Base-by-base conservation (phyloP, 2,329 filamentous ascomycete genomes). In the Colletotrichum sublineola region DNA sequence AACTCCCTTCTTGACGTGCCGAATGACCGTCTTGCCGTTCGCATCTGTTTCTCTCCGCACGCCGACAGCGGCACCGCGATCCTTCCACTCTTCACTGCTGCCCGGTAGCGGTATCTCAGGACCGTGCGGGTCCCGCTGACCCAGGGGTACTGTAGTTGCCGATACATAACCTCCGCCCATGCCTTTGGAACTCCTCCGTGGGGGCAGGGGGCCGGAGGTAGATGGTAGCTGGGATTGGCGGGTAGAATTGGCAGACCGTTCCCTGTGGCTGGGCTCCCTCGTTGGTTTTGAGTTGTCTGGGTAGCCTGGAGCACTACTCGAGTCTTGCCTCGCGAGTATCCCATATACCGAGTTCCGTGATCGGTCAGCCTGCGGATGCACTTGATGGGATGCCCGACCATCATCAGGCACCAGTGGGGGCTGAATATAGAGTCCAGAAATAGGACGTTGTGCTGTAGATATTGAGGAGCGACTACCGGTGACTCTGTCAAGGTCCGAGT, bases 1-100 rank as follows among this genome's bases (percentile, higher is more conserved):
- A 56, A 99, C 96, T 2, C 96, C 96, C 81, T 99, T 99, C 82
- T 98, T 98, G 66, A 98, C 92, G 71, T 94, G 92, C 74, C 94
- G 91, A 74, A 94, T 88, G 11, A 97, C 88, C 3, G 94, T 91
- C 76, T 94, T 93, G 29, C 96, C 96, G 75, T 92, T 94, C 40
- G 93, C 90, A 81, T 98, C 96, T 36, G 95, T 88, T 79, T 98
- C 95, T 79, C 94, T 92, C 70, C 93, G 90, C 64, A 95, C 88
- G 24, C 92, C 91, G 38, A 97, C 91, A 1, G 96, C 95, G n/a
- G 96, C 96, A 55, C 96, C 96, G 73, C 92, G 91, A 53, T 99
- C 96, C 82, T 97, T 94, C 96, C 96, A 98, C 75, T 98, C 96
- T 77, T 98, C 96, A 76, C 91, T 95, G 78, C 92, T 94, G 1